phyloP scores from a whole-genome alignment of 768 basidiomycete genomes.

The Lactarius hengduanensis region DNA sequence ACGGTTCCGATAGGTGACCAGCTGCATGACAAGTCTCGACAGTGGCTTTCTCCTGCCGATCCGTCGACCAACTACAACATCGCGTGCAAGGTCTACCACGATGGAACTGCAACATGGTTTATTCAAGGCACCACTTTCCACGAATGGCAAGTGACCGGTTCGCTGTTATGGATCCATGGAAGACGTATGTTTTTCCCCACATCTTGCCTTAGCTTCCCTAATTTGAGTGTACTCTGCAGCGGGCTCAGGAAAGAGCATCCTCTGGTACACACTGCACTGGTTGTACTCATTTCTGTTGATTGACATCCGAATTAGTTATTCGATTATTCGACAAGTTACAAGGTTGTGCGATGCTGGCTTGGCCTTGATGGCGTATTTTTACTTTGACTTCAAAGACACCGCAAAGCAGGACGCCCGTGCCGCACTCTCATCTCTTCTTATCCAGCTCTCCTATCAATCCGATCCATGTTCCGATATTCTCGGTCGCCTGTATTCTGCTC shows the following conservation, averaged over 20 bases:
- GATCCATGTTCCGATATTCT: not conserved
- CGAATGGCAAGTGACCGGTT: not conserved
- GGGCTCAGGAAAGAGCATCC: not conserved
- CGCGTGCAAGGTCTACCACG: not conserved
- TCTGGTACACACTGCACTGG: not conserved
- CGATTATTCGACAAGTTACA: not conserved
- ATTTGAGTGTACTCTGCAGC: no score
- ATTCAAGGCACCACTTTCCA: not conserved
- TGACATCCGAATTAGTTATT: not conserved
- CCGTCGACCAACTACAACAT: not conserved
- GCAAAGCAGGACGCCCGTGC: no score
- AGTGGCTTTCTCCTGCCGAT: not conserved
- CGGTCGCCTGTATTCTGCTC: not conserved
- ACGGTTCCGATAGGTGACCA: not conserved
- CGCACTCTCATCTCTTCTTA: not conserved
- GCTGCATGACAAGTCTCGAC: not conserved
- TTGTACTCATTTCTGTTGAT: not conserved
- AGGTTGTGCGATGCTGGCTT: not conserved
- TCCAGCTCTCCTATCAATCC: not conserved
- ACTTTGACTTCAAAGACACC: no score
- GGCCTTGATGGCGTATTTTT: no score
- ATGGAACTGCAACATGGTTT: slow-evolving; percentile 7
- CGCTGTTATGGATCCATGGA: slow-evolving; percentile 7
- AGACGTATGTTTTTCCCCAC: not conserved
- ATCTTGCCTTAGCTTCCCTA: no score